Percentiles rank a stretch among this genome's conserved stretches.
phyloP scores from a whole-genome alignment of 2,329 filamentous ascomycete species.

The Geoglossum cookeanum region DNA sequence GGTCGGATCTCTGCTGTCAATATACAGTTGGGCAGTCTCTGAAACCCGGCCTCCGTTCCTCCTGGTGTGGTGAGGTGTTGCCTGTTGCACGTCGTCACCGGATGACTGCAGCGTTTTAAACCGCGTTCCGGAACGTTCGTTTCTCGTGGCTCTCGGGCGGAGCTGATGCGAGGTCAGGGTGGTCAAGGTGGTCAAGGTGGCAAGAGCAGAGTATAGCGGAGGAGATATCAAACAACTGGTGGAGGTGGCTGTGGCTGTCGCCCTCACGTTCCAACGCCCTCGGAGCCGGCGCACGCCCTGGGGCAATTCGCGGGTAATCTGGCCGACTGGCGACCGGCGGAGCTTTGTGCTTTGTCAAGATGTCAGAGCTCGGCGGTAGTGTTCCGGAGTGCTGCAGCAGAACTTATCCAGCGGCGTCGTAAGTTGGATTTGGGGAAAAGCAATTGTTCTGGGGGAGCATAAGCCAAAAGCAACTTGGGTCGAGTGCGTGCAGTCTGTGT shows the following conservation, averaged over 20 bases:
- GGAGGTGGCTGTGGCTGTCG: background rate
- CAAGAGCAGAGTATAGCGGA: background rate
- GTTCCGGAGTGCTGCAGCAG: background rate
- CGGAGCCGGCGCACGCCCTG: background rate
- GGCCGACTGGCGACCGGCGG: background rate
- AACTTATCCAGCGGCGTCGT: background rate
- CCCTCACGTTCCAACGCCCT: background rate
- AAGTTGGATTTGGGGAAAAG: background rate
- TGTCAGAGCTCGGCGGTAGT: background rate
- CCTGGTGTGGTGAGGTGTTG: background rate
- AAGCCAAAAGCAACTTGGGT: background rate
- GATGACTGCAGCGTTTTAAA: background rate
- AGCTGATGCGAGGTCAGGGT: background rate
- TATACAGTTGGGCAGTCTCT: background rate
- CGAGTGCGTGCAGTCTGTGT: background rate
- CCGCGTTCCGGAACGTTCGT: background rate
- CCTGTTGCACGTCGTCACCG: background rate
- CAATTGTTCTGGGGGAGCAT: background rate
- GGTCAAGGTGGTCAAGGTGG: background rate
- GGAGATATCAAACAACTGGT: background rate
- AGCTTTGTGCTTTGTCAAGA: background rate
- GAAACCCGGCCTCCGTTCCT: background rate
- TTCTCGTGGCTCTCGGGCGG: background rate
- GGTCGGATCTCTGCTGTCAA: background rate
- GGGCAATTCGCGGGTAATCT: background rate